Conservation (phyloP, 805 yeast genomes). For the Starmerella bombi region DNA sequence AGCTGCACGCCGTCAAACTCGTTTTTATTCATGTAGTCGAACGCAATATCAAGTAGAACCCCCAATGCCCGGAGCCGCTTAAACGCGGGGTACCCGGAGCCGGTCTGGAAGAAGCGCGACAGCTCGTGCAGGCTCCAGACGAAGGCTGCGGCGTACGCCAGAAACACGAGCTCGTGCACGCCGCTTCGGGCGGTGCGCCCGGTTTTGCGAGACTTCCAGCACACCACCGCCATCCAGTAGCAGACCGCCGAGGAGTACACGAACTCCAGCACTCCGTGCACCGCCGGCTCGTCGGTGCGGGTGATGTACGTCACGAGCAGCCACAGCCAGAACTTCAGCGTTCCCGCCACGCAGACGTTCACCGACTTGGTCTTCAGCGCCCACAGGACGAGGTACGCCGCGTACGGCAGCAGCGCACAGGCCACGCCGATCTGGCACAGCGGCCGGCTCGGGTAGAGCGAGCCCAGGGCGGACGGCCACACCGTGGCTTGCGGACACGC, state of each 20-base stretch:
- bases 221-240: constrained; percentile 16
- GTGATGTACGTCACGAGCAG: constrained; percentile 85
- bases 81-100: constrained; percentile 10
- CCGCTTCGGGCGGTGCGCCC: background rate
- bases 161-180: background rate
- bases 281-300: constrained; percentile 34
- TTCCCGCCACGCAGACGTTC: constrained; percentile 34
- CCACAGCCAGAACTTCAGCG: constrained; percentile 58
- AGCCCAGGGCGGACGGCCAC: constrained; percentile 66
- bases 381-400: constrained; percentile 37
- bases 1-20: constrained; percentile 7
- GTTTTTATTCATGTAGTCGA: constrained; percentile 3
- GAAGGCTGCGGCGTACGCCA: constrained; percentile 4
- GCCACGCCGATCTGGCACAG: constrained; percentile 70
- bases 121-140: constrained; percentile 10
- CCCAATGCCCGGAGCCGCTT: constrained; percentile 4
- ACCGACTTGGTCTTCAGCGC: constrained; percentile 4
- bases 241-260: constrained; percentile 6
- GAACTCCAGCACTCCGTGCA: constrained; percentile 17
- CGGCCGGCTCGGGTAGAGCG: constrained; percentile 74
- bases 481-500: constrained; percentile 24
- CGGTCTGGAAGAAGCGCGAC: constrained; percentile 9
- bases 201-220: background rate
- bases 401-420: constrained; percentile 69
- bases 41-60: constrained; percentile 3